Evolutionary conservation across 164 flowering plant species (phyloP).

Genomic region (Kalanchoe fedtschenkoi): DNA sequence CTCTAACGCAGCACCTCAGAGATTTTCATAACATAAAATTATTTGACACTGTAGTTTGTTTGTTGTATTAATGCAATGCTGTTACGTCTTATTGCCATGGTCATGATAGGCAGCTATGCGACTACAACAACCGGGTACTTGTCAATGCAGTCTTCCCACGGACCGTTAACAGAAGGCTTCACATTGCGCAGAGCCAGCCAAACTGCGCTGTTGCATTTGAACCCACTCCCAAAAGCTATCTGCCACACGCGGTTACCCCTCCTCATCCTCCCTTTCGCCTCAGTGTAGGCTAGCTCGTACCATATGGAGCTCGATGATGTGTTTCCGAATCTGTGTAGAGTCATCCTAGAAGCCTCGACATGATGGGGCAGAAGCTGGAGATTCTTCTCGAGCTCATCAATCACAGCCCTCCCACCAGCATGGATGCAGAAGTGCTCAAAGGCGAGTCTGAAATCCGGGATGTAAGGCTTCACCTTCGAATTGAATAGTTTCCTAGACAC

Average conservation of each 20-base stretch:
- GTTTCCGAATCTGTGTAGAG: conserved; percentile 29
- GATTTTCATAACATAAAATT: too few species aligned
- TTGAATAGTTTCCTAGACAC: conserved; percentile 20
- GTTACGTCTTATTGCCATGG: too few species aligned
- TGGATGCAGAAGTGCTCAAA: conserved; percentile 28
- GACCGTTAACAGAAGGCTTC: conserved; percentile 17
- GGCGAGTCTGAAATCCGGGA: conserved; percentile 31
- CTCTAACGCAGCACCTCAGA: too few species aligned
- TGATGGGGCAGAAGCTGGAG: conserved; percentile 21
- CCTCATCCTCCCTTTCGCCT: conserved; percentile 27
- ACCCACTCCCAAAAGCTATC: conserved; percentile 23
- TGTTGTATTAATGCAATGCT: too few species aligned
- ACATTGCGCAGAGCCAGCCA: conserved; percentile 28
- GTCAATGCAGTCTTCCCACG: conserved; percentile 28
- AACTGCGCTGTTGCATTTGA: conserved; percentile 22
- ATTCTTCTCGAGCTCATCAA: conserved; percentile 32
- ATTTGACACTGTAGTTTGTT: too few species aligned
- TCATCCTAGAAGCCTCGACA: conserved; percentile 33
- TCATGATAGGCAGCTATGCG: background rate
- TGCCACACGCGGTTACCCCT: conserved; percentile 31
- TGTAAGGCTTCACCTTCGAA: conserved; percentile 22
- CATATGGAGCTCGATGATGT: conserved; percentile 33
- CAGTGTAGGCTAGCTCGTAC: conserved; percentile 27
- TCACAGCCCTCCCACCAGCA: conserved; percentile 16
- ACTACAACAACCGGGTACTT: conserved; percentile 18